phyloP scores from a whole-genome alignment of 495 filamentous ascomycete species.

The Xylaria nigripes region DNA sequence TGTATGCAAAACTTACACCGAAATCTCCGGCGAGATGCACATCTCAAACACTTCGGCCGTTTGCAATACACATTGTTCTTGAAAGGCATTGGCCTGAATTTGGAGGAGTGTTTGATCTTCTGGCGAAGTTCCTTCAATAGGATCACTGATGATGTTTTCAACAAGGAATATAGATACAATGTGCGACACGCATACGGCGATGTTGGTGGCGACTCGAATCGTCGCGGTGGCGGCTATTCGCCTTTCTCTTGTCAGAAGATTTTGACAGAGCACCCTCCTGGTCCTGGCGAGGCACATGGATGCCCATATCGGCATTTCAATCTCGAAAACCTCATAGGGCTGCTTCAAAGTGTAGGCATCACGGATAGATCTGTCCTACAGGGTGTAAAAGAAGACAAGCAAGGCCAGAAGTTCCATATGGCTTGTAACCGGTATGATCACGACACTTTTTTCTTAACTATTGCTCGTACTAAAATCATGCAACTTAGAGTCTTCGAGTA shows the following conservation, averaged over 20 bases:
- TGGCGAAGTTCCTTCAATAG: conserved; percentile 81
- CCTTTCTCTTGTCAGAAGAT: conserved; percentile 94
- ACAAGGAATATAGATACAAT: conserved; percentile 95
- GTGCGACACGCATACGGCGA: conserved; percentile 89
- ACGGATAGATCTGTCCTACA: conserved; percentile 67
- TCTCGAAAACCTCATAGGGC: conserved; percentile 68
- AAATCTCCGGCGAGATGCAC: conserved; percentile 70
- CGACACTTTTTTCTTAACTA: neutral
- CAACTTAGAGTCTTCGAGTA: conserved; percentile 70
- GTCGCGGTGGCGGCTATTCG: conserved; percentile 75
- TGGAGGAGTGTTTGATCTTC: conserved; percentile 90
- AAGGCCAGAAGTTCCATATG: conserved; percentile 82
- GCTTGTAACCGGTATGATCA: conserved; percentile 73
- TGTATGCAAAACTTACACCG: conserved; percentile 91
- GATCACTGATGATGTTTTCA: conserved; percentile 84
- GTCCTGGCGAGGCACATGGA: conserved; percentile 79
- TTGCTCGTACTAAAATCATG: neutral
- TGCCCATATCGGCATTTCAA: conserved; percentile 94
- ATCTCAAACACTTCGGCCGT: conserved; percentile 89
- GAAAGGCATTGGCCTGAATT: conserved; percentile 86
- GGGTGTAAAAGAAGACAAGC: conserved; percentile 80
- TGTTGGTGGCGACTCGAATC: conserved; percentile 85
- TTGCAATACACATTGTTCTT: conserved; percentile 96
- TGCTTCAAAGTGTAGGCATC: conserved; percentile 68
- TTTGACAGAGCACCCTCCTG: conserved; percentile 73